Percentiles rank a stretch among this genome's conserved stretches.
Evolutionary conservation across 2,329 filamentous ascomycete genomes (phyloP).

Genomic region (Trichothecium roseum): DNA sequence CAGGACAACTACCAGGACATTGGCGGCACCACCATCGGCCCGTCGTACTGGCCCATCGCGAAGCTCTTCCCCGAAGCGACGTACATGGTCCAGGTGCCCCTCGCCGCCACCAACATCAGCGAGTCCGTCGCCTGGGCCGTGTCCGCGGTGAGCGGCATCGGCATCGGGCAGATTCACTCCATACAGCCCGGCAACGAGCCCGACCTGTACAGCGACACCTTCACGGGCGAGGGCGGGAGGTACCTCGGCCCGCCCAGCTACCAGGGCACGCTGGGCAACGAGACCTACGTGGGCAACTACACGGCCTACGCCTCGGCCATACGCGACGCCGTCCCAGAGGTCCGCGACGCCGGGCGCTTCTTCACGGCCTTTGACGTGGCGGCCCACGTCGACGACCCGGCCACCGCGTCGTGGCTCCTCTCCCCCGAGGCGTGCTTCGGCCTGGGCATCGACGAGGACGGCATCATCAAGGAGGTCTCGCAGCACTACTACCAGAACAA

Average conservation of each 20-base stretch:
- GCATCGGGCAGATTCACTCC: conserved; percentile 20
- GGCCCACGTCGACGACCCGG: conserved; percentile 9
- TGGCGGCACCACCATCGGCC: conserved; percentile 21
- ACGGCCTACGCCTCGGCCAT: conserved; percentile 21
- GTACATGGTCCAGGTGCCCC: conserved; percentile 23
- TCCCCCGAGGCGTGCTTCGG: not conserved
- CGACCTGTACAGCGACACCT: conserved; percentile 15
- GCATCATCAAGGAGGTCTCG: conserved; percentile 22
- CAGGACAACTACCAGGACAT: conserved; percentile 22
- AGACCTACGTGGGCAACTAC: conserved; percentile 23
- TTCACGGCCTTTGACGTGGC: conserved; percentile 24
- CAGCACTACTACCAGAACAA: conserved; percentile 25
- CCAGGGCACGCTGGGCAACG: conserved; percentile 20
- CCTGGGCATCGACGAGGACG: conserved; percentile 18
- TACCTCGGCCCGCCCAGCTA: conserved; percentile 20
- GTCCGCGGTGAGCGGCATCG: conserved; percentile 16
- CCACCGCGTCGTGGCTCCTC: conserved; percentile 1
- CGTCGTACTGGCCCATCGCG: conserved; percentile 20
- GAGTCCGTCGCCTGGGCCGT: conserved; percentile 22
- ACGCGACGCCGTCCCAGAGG: conserved; percentile 10
- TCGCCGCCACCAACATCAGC: conserved; percentile 22
- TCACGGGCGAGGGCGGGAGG: conserved; percentile 9
- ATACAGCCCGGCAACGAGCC: conserved; percentile 25
- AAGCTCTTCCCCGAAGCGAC: conserved; percentile 19
- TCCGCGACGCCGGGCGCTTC: conserved; percentile 18